Conservation (phyloP, 345 rosid species). For the Anacardium occidentale region DNA sequence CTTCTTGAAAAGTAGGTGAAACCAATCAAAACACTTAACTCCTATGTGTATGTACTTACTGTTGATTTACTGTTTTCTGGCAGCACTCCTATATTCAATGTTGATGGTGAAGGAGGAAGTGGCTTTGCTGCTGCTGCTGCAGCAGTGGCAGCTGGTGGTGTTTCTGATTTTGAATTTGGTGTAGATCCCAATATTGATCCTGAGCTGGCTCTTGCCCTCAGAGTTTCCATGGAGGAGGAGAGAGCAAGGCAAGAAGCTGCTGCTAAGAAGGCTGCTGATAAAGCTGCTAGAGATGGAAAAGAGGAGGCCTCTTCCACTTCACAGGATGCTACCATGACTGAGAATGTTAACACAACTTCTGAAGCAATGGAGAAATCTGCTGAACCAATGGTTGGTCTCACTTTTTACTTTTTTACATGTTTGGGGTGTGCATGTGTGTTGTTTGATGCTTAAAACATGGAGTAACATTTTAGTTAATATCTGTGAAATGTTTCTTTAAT, state of each 20-base stretch:
- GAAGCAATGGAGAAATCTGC: constrained; percentile 40
- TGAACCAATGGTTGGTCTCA: constrained; percentile 50
- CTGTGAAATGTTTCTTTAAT: not conserved
- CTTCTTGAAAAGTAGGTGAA: constrained; percentile 6
- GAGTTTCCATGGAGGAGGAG: constrained; percentile 87
- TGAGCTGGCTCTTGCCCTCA: constrained; percentile 77
- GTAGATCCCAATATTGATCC: constrained; percentile 84
- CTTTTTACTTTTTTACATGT: not conserved
- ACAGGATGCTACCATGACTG: constrained; percentile 42
- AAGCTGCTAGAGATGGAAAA: constrained; percentile 49
- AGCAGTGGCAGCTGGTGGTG: constrained; percentile 64
- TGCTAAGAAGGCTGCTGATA: constrained; percentile 69
- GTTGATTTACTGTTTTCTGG: constrained; percentile 13
- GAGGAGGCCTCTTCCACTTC: constrained; percentile 47
- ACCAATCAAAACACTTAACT: not conserved
- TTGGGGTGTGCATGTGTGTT: not conserved
- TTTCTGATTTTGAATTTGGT: constrained; percentile 62
- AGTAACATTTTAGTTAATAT: not conserved
- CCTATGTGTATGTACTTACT: not conserved
- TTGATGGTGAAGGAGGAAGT: constrained; percentile 73
- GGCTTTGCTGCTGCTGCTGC: constrained; percentile 67
- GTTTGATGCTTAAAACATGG: not conserved
- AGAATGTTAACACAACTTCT: constrained; percentile 24
- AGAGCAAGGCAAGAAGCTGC: constrained; percentile 92
- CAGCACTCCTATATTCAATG: constrained; percentile 72